Evolutionary conservation across 306 rosid species (phyloP), one percentile per base, ranked within the genome.

Genomic region (Vigna radiata): DNA sequence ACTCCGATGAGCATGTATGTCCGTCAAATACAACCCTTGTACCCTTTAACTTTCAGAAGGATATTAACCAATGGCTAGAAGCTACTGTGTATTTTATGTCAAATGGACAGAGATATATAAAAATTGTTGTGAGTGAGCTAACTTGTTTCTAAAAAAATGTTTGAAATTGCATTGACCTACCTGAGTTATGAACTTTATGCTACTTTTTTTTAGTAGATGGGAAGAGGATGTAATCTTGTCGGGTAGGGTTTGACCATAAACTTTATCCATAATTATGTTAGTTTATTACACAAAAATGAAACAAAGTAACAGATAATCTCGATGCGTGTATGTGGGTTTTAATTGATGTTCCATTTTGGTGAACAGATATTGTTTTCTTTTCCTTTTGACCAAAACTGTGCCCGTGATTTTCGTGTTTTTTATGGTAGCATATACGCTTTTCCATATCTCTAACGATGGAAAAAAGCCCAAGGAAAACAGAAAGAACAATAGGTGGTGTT

Each of bases 361-460:
- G 2, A 44, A 39, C 39, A 77, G 77, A 84, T 87, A 81, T 74
- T 78, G 54, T 84, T 75, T 77, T 87, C 85, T 81, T 86, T 63
- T 75, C 61, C 73, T 43, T 64, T 81, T 70, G 79, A 80, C 83
- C 79, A 80, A 64, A 77, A 43, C 47, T 79, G 8, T 71, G 80
- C 29, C 21, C 41, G 23, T 79, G 72, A 79, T 74, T 61, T 47
- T 56, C 19, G 44, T 50, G 54, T 66, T 54, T 64, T 72, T 21
- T 72, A 55, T 66, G 8, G 5, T 16, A 41, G 5, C 65, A 63
- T 27, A 18, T 18, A 14, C 21, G 13, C 10, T 70, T 82, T 79
- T 21, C 64, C 18, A 27, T 55, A 63, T 77, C 63, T 19, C 8
- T 12, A 9, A 25, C 27, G 27, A 21, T 21, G 23, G 23, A 21